These are phyloP conservation scores for Tetrahymena elliotti DNA, from an alignment of 73 alveolate genomes.

Conservation along the genomic window DNA sequence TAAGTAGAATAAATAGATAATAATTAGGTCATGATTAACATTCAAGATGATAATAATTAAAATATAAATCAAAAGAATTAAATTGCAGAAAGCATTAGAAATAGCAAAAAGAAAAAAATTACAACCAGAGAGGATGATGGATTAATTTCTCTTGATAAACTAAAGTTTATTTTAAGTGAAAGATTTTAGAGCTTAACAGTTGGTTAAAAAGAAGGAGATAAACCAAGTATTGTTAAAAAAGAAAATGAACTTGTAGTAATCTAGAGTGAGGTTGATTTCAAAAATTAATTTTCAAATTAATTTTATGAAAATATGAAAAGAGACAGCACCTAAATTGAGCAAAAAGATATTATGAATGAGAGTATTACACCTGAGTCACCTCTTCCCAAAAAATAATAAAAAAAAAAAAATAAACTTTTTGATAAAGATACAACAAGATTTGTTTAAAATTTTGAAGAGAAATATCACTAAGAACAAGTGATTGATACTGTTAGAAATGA, in stretches of 20 bases:
- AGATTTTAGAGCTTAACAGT: neutral
- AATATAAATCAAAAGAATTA: too few species aligned
- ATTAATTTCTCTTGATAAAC: neutral
- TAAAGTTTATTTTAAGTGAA: neutral
- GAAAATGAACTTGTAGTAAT: neutral
- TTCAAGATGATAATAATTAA: neutral
- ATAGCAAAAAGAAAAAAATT: neutral
- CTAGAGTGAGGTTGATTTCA: neutral
- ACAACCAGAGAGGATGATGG: neutral
- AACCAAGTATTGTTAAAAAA: neutral
- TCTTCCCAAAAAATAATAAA: neutral
- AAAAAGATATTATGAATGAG: neutral
- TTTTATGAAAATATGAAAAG: neutral
- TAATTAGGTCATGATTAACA: neutral
- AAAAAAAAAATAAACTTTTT: neutral
- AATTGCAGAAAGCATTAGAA: neutral
- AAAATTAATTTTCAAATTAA: neutral
- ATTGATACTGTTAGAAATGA: too few species aligned
- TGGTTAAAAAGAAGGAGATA: neutral
- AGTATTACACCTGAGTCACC: neutral
- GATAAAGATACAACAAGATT: too few species aligned
- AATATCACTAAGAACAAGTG: too few species aligned
- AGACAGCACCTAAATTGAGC: neutral
- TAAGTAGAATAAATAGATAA: neutral
- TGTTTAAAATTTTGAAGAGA: too few species aligned